Percentiles rank a stretch among this genome's conserved stretches.
phyloP scores from a whole-genome alignment of 768 basidiomycete species.

The Chlorophyllum brunneum region DNA sequence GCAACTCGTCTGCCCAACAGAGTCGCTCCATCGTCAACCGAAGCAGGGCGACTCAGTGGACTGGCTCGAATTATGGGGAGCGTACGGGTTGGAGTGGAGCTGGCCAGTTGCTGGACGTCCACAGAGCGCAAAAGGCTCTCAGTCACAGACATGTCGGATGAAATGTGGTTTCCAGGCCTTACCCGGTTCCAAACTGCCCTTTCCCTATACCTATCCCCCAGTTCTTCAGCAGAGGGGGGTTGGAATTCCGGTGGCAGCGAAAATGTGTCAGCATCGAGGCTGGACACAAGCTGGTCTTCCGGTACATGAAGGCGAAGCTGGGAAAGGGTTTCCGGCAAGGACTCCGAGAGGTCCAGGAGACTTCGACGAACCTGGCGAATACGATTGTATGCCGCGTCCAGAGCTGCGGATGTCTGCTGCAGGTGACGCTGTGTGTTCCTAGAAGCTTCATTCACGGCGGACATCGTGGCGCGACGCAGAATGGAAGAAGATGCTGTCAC shows the following conservation, averaged over 20 bases:
- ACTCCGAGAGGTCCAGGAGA: conserved; percentile 41
- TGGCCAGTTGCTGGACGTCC: background rate
- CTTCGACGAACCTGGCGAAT: conserved; percentile 52
- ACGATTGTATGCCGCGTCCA: conserved; percentile 52
- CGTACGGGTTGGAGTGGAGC: background rate
- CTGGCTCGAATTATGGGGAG: background rate
- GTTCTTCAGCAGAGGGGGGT: background rate
- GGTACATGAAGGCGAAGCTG: conserved; percentile 12
- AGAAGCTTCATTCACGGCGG: conserved; percentile 14
- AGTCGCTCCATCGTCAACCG: conserved; percentile 33
- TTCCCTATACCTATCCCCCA: conserved; percentile 1
- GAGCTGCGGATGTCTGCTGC: conserved; percentile 47
- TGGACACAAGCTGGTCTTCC: conserved; percentile 34
- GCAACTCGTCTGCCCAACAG: conserved; percentile 37
- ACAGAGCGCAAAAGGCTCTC: background rate
- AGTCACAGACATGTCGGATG: background rate
- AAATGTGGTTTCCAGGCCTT: background rate
- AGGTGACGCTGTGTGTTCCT: conserved; percentile 32
- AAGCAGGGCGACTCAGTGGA: conserved; percentile 19
- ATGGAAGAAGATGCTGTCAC: conserved; percentile 3
- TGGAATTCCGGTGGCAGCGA: conserved; percentile 14
- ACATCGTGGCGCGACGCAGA: conserved; percentile 9
- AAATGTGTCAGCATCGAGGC: conserved; percentile 34
- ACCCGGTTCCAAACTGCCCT: conserved; percentile 6
- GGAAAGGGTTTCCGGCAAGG: conserved; percentile 20